These are phyloP conservation scores for Cyclotella sp. DNA, from an alignment of 108 stramenopile genomes.

Conservation along the genomic window DNA sequence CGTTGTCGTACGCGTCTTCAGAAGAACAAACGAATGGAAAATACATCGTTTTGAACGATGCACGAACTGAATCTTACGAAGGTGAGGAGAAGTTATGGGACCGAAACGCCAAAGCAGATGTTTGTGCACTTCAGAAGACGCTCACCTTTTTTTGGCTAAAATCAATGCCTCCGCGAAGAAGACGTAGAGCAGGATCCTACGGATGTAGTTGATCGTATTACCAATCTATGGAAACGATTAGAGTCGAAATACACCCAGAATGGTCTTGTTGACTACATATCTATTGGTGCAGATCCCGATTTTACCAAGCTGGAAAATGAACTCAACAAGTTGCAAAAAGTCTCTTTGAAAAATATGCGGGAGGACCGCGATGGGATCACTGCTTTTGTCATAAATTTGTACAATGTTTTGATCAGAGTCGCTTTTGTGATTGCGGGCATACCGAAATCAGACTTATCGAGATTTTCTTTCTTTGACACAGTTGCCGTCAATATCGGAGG, in stretches of 20 bases:
- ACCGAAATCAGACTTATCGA: slow-evolving; percentile 16
- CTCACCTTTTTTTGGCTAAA: neutral
- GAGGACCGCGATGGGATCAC: slow-evolving; percentile 12
- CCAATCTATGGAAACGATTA: neutral
- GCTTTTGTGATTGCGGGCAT: slow-evolving; percentile 64
- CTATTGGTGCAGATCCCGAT: neutral
- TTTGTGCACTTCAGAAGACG: neutral
- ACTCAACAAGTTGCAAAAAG: neutral
- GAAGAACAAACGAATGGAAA: neutral
- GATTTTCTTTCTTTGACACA: slow-evolving; percentile 42
- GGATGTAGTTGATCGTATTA: neutral
- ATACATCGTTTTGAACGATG: slow-evolving; percentile 11
- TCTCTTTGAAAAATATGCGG: slow-evolving; percentile 2
- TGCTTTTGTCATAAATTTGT: slow-evolving; percentile 68
- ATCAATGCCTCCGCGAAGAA: neutral
- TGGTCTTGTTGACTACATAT: slow-evolving; percentile 4
- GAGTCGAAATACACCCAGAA: slow-evolving; percentile 7
- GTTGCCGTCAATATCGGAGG: slow-evolving; percentile 56
- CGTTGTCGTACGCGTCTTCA: neutral
- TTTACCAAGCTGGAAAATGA: slow-evolving; percentile 2
- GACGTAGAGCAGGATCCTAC: neutral
- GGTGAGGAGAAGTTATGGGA: too few relatives aligned
- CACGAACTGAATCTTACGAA: neutral
- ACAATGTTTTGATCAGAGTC: slow-evolving; percentile 71
- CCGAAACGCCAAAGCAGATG: neutral